These are phyloP conservation scores for Candida coquimbonensis DNA, from an alignment of 805 yeast species.

Conservation along the genomic window DNA sequence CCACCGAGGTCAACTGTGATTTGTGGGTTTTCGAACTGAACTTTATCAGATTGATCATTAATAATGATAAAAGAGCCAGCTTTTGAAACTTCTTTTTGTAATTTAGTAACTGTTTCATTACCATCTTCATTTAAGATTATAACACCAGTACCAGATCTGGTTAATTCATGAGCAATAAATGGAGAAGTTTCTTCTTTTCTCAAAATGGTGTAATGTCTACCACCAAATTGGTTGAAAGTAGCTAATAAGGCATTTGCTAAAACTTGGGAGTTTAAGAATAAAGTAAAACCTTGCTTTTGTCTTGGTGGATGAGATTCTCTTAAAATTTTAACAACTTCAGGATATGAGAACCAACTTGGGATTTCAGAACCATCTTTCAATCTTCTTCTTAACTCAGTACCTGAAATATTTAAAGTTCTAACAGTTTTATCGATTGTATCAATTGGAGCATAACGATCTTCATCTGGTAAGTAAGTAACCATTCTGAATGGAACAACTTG, in stretches of 20 bases:
- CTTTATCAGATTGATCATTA: conserved; percentile 29
- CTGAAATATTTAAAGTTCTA: conserved; percentile 85
- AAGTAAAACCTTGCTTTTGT: conserved; percentile 78
- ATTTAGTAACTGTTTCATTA: conserved; percentile 2
- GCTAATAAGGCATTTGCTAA: conserved; percentile 81
- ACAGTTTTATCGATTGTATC: conserved; percentile 79
- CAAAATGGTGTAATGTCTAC: conserved; percentile 59
- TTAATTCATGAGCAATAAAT: conserved; percentile 65
- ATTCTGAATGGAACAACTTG: conserved; percentile 93
- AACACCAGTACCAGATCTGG: conserved; percentile 89
- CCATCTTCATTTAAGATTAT: conserved; percentile 42
- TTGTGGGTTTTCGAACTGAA: conserved; percentile 45
- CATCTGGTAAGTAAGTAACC: conserved; percentile 94
- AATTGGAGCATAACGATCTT: conserved; percentile 90
- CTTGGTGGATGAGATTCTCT: conserved; percentile 94
- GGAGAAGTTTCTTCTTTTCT: conserved; percentile 40
- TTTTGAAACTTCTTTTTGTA: conserved; percentile 31
- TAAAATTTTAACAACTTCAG: conserved; percentile 87
- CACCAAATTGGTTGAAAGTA: conserved; percentile 81
- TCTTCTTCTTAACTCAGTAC: conserved; percentile 88
- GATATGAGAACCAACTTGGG: conserved; percentile 97
- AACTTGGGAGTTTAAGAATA: conserved; percentile 56
- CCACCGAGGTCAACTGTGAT: conserved; percentile 48
- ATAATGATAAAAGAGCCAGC: conserved; percentile 41
- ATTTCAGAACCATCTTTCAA: conserved; percentile 80